Evolutionary conservation across 1,284 basidiomycete species (phyloP).

Genomic region (Ceratobasidium sp.): DNA sequence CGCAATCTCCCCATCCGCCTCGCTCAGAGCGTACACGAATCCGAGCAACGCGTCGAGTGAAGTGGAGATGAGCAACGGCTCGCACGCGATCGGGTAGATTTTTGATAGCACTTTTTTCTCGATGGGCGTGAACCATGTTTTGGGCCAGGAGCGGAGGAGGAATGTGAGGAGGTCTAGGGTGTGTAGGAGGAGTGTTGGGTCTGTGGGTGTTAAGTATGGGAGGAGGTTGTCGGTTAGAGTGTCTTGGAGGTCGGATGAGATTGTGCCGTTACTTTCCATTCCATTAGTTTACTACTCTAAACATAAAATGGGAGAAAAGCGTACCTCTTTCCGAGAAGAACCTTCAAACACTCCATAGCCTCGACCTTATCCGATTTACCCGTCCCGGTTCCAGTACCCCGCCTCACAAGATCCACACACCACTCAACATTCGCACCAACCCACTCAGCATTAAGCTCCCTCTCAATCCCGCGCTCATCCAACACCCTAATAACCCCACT

Average conservation of each 20-base stretch:
- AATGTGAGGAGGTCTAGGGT: conserved; percentile 79
- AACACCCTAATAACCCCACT: conserved; percentile 65
- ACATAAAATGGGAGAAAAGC: conserved; percentile 42
- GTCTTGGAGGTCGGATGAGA: conserved; percentile 74
- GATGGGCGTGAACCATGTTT: conserved; percentile 76
- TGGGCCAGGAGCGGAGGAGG: conserved; percentile 78
- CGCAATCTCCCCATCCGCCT: conserved; percentile 84
- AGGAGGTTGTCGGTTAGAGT: conserved; percentile 81
- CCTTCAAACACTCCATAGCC: conserved; percentile 83
- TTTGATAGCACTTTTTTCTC: conserved; percentile 77
- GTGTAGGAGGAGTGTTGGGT: conserved; percentile 84
- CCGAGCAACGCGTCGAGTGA: conserved; percentile 83
- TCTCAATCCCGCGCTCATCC: conserved; percentile 55
- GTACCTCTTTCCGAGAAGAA: conserved; percentile 74
- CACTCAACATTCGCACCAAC: conserved; percentile 84
- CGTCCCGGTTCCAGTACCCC: conserved; percentile 71
- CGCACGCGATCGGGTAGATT: conserved; percentile 80
- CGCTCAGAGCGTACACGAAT: conserved; percentile 87
- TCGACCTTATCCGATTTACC: conserved; percentile 77
- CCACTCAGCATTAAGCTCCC: conserved; percentile 80
- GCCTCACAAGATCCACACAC: conserved; percentile 82
- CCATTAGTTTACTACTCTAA: background rate
- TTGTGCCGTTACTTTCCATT: conserved; percentile 50
- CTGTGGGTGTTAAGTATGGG: conserved; percentile 76
- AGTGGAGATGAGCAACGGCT: conserved; percentile 75